Evolutionary conservation across 2,329 filamentous ascomycete genomes (phyloP).

Genomic region (Neofusicoccum cordaticola): DNA sequence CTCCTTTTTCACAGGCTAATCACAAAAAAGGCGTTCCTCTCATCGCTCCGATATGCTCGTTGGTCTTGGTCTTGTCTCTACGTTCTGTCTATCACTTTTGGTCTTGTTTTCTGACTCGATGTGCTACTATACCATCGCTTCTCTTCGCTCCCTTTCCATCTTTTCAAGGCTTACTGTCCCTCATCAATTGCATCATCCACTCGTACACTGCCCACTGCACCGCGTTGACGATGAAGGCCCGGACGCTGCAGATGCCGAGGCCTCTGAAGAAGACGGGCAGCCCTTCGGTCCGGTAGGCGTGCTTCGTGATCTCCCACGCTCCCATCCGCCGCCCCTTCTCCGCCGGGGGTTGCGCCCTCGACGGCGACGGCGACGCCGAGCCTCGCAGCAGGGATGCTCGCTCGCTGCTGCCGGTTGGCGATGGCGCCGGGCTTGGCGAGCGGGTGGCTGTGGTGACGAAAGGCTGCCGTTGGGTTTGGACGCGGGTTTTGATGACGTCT

Average conservation of each 20-base stretch:
- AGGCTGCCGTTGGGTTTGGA: conserved; percentile 65
- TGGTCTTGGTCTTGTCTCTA: not conserved
- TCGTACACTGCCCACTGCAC: conserved; percentile 92
- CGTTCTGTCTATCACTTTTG: not conserved
- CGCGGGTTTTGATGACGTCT: conserved; percentile 86
- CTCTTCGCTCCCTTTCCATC: not conserved
- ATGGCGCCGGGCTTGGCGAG: not conserved
- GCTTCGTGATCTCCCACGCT: conserved; percentile 62
- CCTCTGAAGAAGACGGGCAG: conserved; percentile 77
- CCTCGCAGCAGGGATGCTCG: conserved; percentile 5
- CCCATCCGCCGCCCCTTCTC: conserved; percentile 37
- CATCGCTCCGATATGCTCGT: not conserved
- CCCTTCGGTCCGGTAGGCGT: conserved; percentile 69
- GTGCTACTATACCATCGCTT: no score
- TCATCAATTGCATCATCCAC: conserved; percentile 64
- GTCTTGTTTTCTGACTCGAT: not conserved
- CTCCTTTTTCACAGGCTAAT: conserved; percentile 12
- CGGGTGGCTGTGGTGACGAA: not conserved
- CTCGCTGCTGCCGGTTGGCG: not conserved
- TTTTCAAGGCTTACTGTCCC: not conserved
- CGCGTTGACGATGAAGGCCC: conserved; percentile 91
- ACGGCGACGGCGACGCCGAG: not conserved
- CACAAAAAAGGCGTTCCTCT: conserved; percentile 10
- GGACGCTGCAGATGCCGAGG: conserved; percentile 74
- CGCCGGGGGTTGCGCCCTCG: not conserved